Percentiles rank a stretch among this genome's conserved stretches.
These are phyloP conservation scores for Paramecium caudatum DNA, from an alignment of 73 alveolate species.

Conservation along the genomic window DNA sequence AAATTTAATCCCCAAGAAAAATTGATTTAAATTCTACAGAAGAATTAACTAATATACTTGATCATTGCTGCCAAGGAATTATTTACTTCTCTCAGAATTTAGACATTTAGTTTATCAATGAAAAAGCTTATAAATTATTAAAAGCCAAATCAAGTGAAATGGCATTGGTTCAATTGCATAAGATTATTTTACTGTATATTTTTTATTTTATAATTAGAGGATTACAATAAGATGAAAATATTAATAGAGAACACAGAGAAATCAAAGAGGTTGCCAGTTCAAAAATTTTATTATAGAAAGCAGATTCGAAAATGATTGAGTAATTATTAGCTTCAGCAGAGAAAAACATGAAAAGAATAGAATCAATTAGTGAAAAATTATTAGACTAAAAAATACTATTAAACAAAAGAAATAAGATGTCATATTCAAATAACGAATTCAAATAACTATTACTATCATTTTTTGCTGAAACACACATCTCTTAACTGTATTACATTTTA, in stretches of 20 bases:
- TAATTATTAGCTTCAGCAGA: constrained; percentile 3
- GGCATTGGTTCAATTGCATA: neutral
- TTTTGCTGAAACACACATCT: neutral
- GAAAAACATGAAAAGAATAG: neutral
- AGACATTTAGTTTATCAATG: constrained; percentile 26
- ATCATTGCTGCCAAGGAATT: neutral
- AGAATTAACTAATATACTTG: neutral
- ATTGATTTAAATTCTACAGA: neutral
- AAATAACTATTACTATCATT: neutral
- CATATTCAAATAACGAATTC: neutral
- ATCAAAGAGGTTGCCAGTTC: neutral
- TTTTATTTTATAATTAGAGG: neutral
- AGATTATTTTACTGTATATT: constrained; percentile 1
- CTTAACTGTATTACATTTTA: neutral
- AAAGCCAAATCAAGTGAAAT: neutral
- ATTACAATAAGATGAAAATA: constrained; percentile 1
- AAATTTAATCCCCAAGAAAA: too few relatives aligned
- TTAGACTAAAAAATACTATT: neutral
- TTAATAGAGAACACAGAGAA: neutral
- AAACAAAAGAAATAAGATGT: neutral
- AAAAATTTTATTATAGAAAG: neutral
- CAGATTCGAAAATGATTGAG: constrained; percentile 7
- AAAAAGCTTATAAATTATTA: neutral
- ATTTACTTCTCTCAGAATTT: neutral
- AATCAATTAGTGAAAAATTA: neutral